Evolutionary conservation across 345 rosid genomes (phyloP).

Genomic region (Odontarrhena argentea): DNA sequence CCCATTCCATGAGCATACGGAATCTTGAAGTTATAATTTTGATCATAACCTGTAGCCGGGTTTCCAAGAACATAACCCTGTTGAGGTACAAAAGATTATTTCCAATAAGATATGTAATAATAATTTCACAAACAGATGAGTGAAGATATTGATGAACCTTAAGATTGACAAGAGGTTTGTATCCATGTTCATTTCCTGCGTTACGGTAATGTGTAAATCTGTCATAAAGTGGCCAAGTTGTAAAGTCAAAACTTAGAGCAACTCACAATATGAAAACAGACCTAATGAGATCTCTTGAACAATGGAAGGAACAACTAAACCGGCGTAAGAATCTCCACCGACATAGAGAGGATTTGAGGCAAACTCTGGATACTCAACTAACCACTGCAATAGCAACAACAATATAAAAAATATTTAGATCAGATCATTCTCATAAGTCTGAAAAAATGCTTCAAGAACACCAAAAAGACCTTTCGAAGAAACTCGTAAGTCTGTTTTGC

Average conservation of each 20-base stretch:
- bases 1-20: slow-evolving; percentile 73
- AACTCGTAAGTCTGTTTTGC: slow-evolving; percentile 30
- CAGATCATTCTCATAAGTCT: slow-evolving; percentile 49
- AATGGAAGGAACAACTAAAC: too few relatives aligned
- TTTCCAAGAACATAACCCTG: slow-evolving; percentile 79
- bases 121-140: not conserved
- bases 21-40: slow-evolving; percentile 44
- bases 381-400: not conserved
- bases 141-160: slow-evolving; percentile 48
- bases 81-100: not conserved
- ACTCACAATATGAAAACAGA: not conserved
- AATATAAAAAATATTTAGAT: not conserved
- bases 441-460: not conserved
- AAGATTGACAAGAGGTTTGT: slow-evolving; percentile 48
- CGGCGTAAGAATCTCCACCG: too few relatives aligned
- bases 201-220: not conserved
- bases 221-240: not conserved
- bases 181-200: slow-evolving; percentile 60
- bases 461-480: slow-evolving; percentile 5
- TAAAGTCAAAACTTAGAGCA: not conserved
- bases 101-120: not conserved
- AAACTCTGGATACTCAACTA: too few relatives aligned
- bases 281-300: slow-evolving; percentile 8
- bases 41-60: slow-evolving; percentile 35
- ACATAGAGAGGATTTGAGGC: too few relatives aligned